phyloP scores from a whole-genome alignment of 352 stramenopile species.

The Plasmopara viticola region DNA sequence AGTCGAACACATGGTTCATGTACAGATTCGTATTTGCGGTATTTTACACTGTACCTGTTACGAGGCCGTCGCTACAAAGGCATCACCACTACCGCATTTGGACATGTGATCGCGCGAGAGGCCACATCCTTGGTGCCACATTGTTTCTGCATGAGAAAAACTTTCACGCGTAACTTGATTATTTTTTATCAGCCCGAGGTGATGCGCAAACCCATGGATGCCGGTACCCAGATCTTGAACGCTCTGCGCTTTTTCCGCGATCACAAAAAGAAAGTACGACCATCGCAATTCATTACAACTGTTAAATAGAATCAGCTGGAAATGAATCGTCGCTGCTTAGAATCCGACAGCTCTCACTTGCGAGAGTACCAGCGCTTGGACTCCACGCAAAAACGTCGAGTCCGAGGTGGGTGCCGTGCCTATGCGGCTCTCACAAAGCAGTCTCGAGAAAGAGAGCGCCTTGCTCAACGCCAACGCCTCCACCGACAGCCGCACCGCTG shows the following conservation, averaged over 20 bases:
- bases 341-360: slow-evolving; percentile 7
- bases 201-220: slow-evolving; percentile 42
- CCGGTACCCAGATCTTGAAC: slow-evolving; percentile 37
- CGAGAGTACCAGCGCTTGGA: slow-evolving; percentile 6
- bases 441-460: slow-evolving; percentile 14
- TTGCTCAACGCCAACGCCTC: slow-evolving; percentile 6
- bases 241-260: slow-evolving; percentile 11
- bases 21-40: too few species aligned
- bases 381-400: slow-evolving; percentile 5
- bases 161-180: too few species aligned
- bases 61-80: too few species aligned
- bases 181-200: slow-evolving; percentile 36
- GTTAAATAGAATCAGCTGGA: slow-evolving; percentile 10
- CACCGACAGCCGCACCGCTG: slow-evolving; percentile 14
- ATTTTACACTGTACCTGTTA: too few species aligned
- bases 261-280: slow-evolving; percentile 7
- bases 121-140: too few species aligned
- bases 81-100: too few species aligned
- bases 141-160: too few species aligned
- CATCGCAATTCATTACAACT: not conserved
- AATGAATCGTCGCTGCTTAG: slow-evolving; percentile 3
- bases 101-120: too few species aligned
- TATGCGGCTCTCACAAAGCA: slow-evolving; percentile 16
- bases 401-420: slow-evolving; percentile 6
- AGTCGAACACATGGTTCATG: too few species aligned